Evolutionary conservation across 495 filamentous ascomycete genomes (phyloP), one percentile per base, ranked within the genome.

Genomic region (Eremomyces bilateralis): DNA sequence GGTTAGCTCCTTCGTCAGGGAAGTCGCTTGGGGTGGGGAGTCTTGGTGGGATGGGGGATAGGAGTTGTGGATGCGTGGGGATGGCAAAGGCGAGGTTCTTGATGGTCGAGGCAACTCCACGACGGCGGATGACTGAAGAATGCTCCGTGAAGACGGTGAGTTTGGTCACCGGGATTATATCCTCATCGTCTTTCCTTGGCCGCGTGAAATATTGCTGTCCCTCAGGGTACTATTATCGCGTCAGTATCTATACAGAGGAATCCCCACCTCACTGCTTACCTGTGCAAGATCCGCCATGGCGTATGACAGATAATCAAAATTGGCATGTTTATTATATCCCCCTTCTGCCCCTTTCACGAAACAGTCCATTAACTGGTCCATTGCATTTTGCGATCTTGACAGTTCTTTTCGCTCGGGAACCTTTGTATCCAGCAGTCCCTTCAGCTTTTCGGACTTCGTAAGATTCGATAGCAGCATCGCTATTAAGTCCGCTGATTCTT

Each of bases 381-480:
- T 69, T 10, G 76, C 76, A 28, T 69, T 59, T 20, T 71, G 61
- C 3, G 76, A 75, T 3, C 49, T 61, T 2, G 83, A 83, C 15
- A 75, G 61, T 12, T 63, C 62, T 16, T 56, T 53, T 4, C 76
- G 73, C 6, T 69, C 52, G 6, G 56, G 43, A 32, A 78, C 71
- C 42, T 73, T 75, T 18, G 76, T 56, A 1, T 58, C 57, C 11
- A 79, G 47, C 17, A 95, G 54, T 29, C 66, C 66, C 36, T 71
- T 69, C 20, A 93, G 54, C 4, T 61, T 62, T 39, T 80, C 67
- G 37, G 66, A 75, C 57, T 95, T 94, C 33, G 70, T 63, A 29
- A 95, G 62, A 43, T 97, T 97, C 47, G 88, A 83, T 19, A 97
- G 62, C 10, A 97, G 69, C 83, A 93, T 95, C 20, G 77, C 67